phyloP scores from a whole-genome alignment of 306 rosid species.

The Vigna reflexopilosa region DNA sequence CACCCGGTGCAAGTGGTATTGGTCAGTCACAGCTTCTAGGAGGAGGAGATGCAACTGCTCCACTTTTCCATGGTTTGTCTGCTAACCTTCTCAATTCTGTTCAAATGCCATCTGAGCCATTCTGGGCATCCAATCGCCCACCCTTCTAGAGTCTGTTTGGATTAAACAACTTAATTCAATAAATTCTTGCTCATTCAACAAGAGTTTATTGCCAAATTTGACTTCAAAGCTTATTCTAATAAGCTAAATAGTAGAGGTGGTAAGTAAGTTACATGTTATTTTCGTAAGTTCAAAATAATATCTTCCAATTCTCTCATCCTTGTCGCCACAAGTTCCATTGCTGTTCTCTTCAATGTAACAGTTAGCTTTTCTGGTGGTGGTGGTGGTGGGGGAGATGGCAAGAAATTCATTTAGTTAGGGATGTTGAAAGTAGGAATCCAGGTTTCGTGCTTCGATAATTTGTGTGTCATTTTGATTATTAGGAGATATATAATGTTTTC shows the following conservation, averaged over 20 bases:
- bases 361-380: not conserved
- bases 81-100: slow-evolving; percentile 77
- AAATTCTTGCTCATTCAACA: not conserved
- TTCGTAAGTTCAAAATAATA: not conserved
- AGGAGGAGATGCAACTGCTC: slow-evolving; percentile 48
- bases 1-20: slow-evolving; percentile 52
- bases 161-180: not conserved
- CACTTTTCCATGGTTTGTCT: slow-evolving; percentile 72
- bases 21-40: slow-evolving; percentile 44
- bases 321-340: not conserved
- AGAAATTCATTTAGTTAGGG: slow-evolving; percentile 39
- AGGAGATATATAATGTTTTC: slow-evolving; percentile 15
- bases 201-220: not conserved
- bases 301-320: not conserved
- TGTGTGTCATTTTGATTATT: slow-evolving; percentile 21
- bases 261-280: not conserved
- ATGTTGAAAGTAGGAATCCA: slow-evolving; percentile 20
- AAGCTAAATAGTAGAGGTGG: not conserved
- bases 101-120: slow-evolving; percentile 74
- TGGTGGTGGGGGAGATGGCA: not conserved
- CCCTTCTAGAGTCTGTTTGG: slow-evolving; percentile 49
- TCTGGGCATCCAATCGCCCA: slow-evolving; percentile 71
- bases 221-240: not conserved
- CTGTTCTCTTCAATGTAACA: not conserved
- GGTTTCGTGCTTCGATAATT: slow-evolving; percentile 23